Base-by-base conservation (phyloP, 2,329 filamentous ascomycete genomes). In the Claviceps sp. region DNA sequence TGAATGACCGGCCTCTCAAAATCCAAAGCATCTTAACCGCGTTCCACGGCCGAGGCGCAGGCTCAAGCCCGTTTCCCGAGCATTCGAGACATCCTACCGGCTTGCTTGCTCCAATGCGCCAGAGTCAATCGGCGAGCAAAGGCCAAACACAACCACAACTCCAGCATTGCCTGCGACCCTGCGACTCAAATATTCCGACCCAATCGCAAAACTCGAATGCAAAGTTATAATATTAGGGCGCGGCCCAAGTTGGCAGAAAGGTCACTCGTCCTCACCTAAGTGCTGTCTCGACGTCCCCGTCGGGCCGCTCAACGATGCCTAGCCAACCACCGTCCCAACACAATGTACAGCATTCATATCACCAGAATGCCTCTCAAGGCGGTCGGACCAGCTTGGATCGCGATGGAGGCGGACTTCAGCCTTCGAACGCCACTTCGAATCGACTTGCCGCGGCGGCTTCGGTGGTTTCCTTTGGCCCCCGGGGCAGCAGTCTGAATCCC, bases 401-500 rank as follows among this genome's bases (percentile, higher is more conserved):
- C 57, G 75, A 78, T 65, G 73, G 70, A 54, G 63, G 59, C 30
- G 66, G 64, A 42, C 71, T 81, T 41, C 78, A 79, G 57, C 74
- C 72, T 60, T 59, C 69, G 55, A 75, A 73, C 65, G 71, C 70
- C 56, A 64, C 63, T 47, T 58, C 63, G 43, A 56, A 60, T 47
- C 74, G 78, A 55, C 76, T 73, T 56, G 60, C 76, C 16, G 73
- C 77, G n/a, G 73, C 77, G 30, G 70, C 74, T 37, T 78, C 78
- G 2, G 70, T 66, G 62, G 74, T 81, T 60, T 83, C 80, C 52
- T 85, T 81, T 65, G 80, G 76, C 48, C 78, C 82, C 17, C 80
- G 86, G 50, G 80, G 78, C 50, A 76, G 81, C 56, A 88, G 85
- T 48, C 76, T 89, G 62, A 84, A 83, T 55, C 80, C 85, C 14